Evolutionary conservation across 139 green algal species (phyloP), one percentile per base, ranked within the genome.

Genomic region (Closterium sp.): DNA sequence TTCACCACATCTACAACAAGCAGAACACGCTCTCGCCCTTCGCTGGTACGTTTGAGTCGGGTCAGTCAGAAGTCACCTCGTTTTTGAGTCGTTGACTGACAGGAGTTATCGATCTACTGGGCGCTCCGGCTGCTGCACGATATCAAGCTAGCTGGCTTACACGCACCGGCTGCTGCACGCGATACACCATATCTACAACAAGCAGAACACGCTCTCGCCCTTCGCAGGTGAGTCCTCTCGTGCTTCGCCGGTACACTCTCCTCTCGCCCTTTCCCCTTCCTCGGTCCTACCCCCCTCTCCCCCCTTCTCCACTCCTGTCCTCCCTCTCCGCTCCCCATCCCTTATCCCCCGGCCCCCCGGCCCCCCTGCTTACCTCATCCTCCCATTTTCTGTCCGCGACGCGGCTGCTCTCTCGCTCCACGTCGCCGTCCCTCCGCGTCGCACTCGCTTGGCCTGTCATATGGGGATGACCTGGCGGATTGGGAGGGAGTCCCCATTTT

Each of bases 1-100:
- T 95, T 33, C 97, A 99, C 94, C 97, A 99, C 94, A 98, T 98
- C 88, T 99, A 99, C 97, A 99, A 99, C 96, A 99, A 99, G 96
- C 97, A 98, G 94, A 95, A 99, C 95, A 98, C 97, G 30, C 95
- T 99, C 84, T 98, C 96, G 28, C 97, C 97, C 32, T 99, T 99
- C 94, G 97, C 97, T 8, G 92, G 92, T 94, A 86, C 43, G 43
- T 64, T 1, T 6, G 12, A 64, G 38, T n/a, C n/a, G n/a, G n/a
- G n/a, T n/a, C n/a, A n/a, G n/a, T n/a, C n/a, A n/a, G n/a, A n/a
- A n/a, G n/a, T n/a, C n/a, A n/a, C n/a, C n/a, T n/a, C n/a, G n/a
- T n/a, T n/a, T n/a, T n/a, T n/a, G n/a, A n/a, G n/a, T n/a, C n/a
- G n/a, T n/a, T n/a, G n/a, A n/a, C n/a, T n/a, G n/a, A n/a, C n/a